Conservation (phyloP, 805 yeast species). For the Candida bentonensis region DNA sequence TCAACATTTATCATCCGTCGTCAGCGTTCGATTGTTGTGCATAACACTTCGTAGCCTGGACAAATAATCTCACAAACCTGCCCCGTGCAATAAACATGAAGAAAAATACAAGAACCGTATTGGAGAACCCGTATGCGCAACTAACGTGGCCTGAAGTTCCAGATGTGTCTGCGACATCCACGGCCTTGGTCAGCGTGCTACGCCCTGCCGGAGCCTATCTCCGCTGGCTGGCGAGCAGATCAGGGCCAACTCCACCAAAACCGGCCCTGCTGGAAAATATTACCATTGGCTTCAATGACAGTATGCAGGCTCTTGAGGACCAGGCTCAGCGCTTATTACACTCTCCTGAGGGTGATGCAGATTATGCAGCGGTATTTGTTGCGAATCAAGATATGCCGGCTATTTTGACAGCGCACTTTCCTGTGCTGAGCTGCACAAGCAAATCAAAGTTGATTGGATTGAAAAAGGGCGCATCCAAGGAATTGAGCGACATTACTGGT, state of each 20-base stretch:
- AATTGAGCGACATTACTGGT: background rate
- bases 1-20: no score
- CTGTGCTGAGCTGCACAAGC: background rate
- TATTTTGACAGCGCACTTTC: background rate
- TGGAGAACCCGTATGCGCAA: background rate
- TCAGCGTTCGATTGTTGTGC: no score
- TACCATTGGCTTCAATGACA: background rate
- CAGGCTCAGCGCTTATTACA: background rate
- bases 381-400: background rate
- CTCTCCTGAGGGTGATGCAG: background rate
- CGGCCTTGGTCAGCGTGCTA: background rate
- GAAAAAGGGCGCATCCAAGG: background rate
- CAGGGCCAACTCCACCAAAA: background rate
- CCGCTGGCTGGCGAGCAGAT: background rate
- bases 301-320: background rate
- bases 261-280: background rate
- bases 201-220: background rate
- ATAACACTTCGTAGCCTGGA: no score
- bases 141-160: background rate
- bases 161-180: background rate
- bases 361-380: background rate
- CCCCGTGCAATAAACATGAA: background rate
- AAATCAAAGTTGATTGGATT: background rate
- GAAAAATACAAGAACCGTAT: background rate
- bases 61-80: no score